phyloP scores from a whole-genome alignment of 106 monocot genomes.

The Dendrobium catenatum region DNA sequence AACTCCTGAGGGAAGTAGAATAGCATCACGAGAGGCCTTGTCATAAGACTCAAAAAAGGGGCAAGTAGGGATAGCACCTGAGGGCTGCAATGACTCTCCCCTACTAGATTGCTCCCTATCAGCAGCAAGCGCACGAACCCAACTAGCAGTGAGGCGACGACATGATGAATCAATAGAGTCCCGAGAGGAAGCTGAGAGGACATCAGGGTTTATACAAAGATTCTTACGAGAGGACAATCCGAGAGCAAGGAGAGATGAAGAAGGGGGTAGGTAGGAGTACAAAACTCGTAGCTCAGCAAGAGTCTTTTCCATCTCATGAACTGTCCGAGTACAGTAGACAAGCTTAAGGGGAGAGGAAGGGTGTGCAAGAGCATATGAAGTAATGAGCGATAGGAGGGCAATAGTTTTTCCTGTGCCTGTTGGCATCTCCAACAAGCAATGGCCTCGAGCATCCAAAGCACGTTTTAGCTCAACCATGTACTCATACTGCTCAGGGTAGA shows the following conservation, averaged over 20 bases:
- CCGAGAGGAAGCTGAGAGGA: conserved; percentile 51
- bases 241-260: conserved; percentile 55
- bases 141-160: conserved; percentile 83
- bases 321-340: conserved; percentile 98
- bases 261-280: conserved; percentile 30
- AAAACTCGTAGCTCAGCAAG: conserved; percentile 95
- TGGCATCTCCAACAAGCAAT: conserved; percentile 98
- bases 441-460: conserved; percentile 83
- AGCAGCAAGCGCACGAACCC: conserved; percentile 73
- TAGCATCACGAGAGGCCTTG: conserved; percentile 30
- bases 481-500: conserved; percentile 94
- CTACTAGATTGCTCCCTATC: not conserved
- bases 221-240: conserved; percentile 92
- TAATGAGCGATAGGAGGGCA: conserved; percentile 93
- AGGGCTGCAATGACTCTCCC: conserved; percentile 9
- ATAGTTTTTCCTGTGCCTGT: conserved; percentile 97
- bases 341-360: conserved; percentile 47
- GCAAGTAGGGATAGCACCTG: conserved; percentile 38
- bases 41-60: conserved; percentile 69
- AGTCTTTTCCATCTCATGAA: conserved; percentile 99
- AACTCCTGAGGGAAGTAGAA: conserved; percentile 75
- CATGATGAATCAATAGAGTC: conserved; percentile 93
- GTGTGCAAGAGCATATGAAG: conserved; percentile 53
- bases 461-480: conserved; percentile 99
- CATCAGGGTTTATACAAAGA: conserved; percentile 79